Percentiles rank a stretch among this genome's conserved stretches.
These are phyloP conservation scores for Ogataea populi-albae DNA, from an alignment of 805 yeast genomes.

Conservation along the genomic window DNA sequence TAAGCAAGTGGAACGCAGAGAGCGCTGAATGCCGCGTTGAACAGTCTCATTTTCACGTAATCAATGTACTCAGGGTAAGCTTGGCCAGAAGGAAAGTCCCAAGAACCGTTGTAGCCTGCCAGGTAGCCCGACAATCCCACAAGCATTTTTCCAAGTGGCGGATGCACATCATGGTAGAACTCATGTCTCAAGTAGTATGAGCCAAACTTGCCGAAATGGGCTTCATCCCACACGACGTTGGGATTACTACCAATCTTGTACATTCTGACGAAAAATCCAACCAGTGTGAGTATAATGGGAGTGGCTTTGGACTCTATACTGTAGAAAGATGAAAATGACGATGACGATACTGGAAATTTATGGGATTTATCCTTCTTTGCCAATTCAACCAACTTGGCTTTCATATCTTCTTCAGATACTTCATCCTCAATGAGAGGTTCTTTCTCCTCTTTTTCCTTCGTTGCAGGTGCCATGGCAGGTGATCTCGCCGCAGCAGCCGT, in stretches of 20 bases:
- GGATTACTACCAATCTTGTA: slow-evolving; percentile 69
- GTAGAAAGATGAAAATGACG: slow-evolving; percentile 11
- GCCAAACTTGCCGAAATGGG: slow-evolving; percentile 90
- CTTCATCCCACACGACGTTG: slow-evolving; percentile 95
- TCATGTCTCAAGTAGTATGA: slow-evolving; percentile 75
- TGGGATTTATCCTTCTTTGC: slow-evolving; percentile 19
- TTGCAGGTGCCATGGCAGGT: slow-evolving; percentile 3
- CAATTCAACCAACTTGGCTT: slow-evolving; percentile 28
- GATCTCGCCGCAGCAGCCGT: too few relatives aligned
- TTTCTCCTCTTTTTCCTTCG: slow-evolving; percentile 6
- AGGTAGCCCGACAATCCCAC: slow-evolving; percentile 75
- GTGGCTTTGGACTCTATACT: slow-evolving; percentile 38
- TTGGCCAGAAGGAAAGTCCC: slow-evolving; percentile 83
- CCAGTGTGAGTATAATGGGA: slow-evolving; percentile 61
- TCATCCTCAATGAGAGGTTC: slow-evolving; percentile 7
- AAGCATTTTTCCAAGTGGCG: slow-evolving; percentile 80
- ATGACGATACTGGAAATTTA: slow-evolving; percentile 7
- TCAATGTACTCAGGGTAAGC: slow-evolving; percentile 74
- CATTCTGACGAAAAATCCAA: slow-evolving; percentile 73
- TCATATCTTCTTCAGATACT: slow-evolving; percentile 31
- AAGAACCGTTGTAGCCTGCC: slow-evolving; percentile 86
- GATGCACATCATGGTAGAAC: slow-evolving; percentile 84
- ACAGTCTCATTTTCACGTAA: slow-evolving; percentile 80
- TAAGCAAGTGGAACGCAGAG: slow-evolving; percentile 85
- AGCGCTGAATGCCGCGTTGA: slow-evolving; percentile 82